phyloP scores from a whole-genome alignment of 176 grass and related monocot species.

The Ampelocalamus luodianensis region DNA sequence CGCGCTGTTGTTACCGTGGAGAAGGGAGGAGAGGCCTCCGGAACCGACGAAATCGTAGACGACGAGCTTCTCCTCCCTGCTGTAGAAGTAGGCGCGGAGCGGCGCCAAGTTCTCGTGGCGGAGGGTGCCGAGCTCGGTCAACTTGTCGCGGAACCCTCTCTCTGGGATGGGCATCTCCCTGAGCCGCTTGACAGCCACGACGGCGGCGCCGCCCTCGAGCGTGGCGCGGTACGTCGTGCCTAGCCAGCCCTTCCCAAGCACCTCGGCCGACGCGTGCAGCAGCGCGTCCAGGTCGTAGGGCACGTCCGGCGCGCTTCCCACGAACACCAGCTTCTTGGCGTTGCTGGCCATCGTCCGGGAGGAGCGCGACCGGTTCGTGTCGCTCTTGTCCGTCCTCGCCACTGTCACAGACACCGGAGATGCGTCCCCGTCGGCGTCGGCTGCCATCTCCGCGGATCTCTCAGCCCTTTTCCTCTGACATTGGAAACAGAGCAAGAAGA shows the following conservation, averaged over 20 bases:
- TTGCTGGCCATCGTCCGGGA: not conserved
- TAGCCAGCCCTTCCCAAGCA: constrained; percentile 77
- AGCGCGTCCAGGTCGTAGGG: constrained; percentile 78
- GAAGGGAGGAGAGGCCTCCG: constrained; percentile 62
- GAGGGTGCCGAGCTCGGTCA: constrained; percentile 53
- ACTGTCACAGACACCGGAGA: constrained; percentile 40
- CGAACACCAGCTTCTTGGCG: constrained; percentile 75
- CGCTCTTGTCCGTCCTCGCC: constrained; percentile 1
- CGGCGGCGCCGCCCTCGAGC: constrained; percentile 62
- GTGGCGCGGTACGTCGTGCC: constrained; percentile 86
- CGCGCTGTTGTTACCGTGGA: constrained; percentile 55
- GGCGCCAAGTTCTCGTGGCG: constrained; percentile 59
- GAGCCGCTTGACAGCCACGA: constrained; percentile 71
- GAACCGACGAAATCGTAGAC: constrained; percentile 65
- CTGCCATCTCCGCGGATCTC: constrained; percentile 16
- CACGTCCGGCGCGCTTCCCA: constrained; percentile 41
- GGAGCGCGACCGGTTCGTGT: not conserved
- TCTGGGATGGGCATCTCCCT: constrained; percentile 57
- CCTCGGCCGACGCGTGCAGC: constrained; percentile 79
- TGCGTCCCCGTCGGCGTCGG: constrained; percentile 5
- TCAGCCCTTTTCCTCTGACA: not conserved
- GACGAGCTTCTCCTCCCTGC: constrained; percentile 81
- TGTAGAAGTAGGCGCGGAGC: constrained; percentile 80
- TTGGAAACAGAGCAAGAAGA: constrained; percentile 51
- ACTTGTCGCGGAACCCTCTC: constrained; percentile 66